Conservation (phyloP, 1,284 basidiomycete species). For the Ceratobasidium sp. region DNA sequence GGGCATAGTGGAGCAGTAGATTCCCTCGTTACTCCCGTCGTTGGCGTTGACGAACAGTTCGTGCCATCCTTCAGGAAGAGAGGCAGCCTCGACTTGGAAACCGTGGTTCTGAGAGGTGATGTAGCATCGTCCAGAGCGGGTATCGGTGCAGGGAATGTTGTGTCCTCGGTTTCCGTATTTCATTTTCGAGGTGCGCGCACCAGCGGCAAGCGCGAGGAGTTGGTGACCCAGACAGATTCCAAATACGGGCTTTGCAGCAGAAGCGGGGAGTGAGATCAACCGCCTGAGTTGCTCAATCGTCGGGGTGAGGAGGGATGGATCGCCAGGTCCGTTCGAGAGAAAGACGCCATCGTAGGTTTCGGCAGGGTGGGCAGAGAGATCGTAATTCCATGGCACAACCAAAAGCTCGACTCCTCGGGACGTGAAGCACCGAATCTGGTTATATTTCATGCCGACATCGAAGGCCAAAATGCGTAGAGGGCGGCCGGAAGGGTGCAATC, state of each 20-base stretch:
- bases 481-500: slow-evolving; percentile 81
- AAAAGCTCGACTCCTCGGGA: slow-evolving; percentile 95
- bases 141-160: slow-evolving; percentile 97
- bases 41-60: slow-evolving; percentile 98
- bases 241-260: slow-evolving; percentile 87
- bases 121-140: slow-evolving; percentile 94
- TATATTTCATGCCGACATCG: slow-evolving; percentile 99
- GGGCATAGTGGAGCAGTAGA: slow-evolving; percentile 90
- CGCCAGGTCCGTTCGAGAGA: slow-evolving; percentile 97
- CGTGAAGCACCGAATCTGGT: slow-evolving; percentile 98
- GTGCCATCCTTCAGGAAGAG: slow-evolving; percentile 89
- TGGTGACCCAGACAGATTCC: slow-evolving; percentile 99
- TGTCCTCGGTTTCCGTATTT: slow-evolving; percentile 99
- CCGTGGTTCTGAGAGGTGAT: slow-evolving; percentile 99
- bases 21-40: slow-evolving; percentile 97
- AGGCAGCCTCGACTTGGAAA: slow-evolving; percentile 88
- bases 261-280: slow-evolving; percentile 67
- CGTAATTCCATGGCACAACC: slow-evolving; percentile 97
- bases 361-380: slow-evolving; percentile 78
- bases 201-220: slow-evolving; percentile 93
- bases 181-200: slow-evolving; percentile 96
- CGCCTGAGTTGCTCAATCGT: slow-evolving; percentile 80
- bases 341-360: slow-evolving; percentile 96
- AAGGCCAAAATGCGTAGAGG: slow-evolving; percentile 88
- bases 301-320: slow-evolving; percentile 85